These are phyloP conservation scores for Gyrodon lividus DNA, from an alignment of 768 basidiomycete species.

Conservation along the genomic window DNA sequence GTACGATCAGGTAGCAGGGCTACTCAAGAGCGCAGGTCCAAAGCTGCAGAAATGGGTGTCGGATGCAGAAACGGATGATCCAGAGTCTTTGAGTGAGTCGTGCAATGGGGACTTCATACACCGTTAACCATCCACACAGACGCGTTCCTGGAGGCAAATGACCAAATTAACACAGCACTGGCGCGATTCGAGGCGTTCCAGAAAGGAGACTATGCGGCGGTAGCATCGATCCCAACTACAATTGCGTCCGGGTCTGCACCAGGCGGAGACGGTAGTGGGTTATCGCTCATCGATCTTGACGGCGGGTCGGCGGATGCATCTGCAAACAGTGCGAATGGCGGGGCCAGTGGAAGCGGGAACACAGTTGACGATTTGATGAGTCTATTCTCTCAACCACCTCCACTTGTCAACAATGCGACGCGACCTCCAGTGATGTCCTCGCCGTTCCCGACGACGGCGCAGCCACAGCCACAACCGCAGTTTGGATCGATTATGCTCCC, in stretches of 20 bases:
- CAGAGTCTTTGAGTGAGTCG: conserved; percentile 79
- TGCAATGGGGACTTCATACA: not conserved
- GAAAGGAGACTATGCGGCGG: conserved; percentile 79
- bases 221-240: conserved; percentile 68
- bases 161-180: conserved; percentile 93
- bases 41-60: conserved; percentile 98
- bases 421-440: conserved; percentile 22
- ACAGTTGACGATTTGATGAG: conserved; percentile 58
- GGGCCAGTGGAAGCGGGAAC: conserved; percentile 22
- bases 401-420: conserved; percentile 27
- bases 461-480: conserved; percentile 22
- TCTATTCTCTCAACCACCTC: conserved; percentile 45
- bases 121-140: conserved; percentile 44
- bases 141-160: conserved; percentile 93
- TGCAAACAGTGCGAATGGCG: conserved; percentile 1
- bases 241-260: conserved; percentile 38
- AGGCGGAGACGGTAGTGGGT: conserved; percentile 17
- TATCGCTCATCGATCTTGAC: conserved; percentile 79
- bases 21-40: conserved; percentile 79
- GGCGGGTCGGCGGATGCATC: conserved; percentile 37
- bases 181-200: conserved; percentile 92
- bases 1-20: conserved; percentile 92
- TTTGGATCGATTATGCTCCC: conserved; percentile 45
- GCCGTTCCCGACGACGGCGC: conserved; percentile 10
- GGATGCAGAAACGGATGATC: conserved; percentile 85